Conservation (phyloP, 305 asterid genomes). For the Striga hermonthica region DNA sequence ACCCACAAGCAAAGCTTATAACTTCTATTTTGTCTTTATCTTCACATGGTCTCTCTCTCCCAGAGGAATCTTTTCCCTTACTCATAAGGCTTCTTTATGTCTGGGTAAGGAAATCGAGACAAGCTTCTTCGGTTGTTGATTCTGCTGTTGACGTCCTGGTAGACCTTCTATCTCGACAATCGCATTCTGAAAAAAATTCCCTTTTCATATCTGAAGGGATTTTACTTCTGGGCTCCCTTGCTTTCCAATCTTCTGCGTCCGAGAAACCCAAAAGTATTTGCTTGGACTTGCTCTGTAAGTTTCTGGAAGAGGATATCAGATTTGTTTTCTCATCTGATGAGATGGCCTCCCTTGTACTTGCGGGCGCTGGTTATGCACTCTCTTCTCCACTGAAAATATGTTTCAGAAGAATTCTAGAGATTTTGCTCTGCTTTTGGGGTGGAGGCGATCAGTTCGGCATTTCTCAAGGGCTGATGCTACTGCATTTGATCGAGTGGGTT, state of each 20-base stretch:
- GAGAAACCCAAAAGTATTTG: conserved; percentile 62
- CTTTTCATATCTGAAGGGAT: conserved; percentile 66
- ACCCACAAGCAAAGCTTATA: conserved; percentile 85
- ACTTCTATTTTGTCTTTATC: conserved; percentile 71
- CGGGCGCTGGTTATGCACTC: conserved; percentile 80
- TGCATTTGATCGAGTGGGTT: conserved; percentile 86
- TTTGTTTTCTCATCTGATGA: conserved; percentile 48
- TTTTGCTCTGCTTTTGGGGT: conserved; percentile 59
- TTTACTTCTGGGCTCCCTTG: conserved; percentile 75
- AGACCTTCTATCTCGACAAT: conserved; percentile 42
- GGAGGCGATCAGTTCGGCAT: conserved; percentile 50
- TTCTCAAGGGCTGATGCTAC: conserved; percentile 69
- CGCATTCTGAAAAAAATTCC: conserved; percentile 36
- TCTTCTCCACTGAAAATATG: conserved; percentile 47
- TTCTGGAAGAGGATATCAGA: conserved; percentile 51
- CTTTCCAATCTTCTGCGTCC: conserved; percentile 52
- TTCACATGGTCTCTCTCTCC: conserved; percentile 46
- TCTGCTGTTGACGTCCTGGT: conserved; percentile 47
- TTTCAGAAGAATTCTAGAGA: conserved; percentile 50
- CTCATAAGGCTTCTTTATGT: conserved; percentile 72
- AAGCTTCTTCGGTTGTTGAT: conserved; percentile 49
- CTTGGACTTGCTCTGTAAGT: conserved; percentile 62
- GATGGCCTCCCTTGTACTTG: conserved; percentile 52
- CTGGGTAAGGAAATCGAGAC: conserved; percentile 84
- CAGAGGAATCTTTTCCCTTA: conserved; percentile 60